These are phyloP conservation scores for Globisporangium polare DNA, from an alignment of 352 stramenopile species.

Conservation along the genomic window DNA sequence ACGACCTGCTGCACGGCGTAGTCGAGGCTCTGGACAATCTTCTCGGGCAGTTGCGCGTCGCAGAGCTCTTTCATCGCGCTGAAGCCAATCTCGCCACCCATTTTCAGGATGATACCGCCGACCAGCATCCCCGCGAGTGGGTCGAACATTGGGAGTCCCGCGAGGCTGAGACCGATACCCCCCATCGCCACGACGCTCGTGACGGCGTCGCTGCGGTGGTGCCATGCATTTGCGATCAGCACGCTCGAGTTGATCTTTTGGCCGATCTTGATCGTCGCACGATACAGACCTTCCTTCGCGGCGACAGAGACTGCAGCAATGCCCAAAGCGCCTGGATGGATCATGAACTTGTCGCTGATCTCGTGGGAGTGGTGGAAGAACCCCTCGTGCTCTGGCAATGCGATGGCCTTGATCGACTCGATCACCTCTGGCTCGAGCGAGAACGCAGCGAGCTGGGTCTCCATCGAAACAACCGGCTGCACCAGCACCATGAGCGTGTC, in stretches of 20 bases:
- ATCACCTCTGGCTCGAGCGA: conserved; percentile 11
- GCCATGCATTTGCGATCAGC: conserved; percentile 96
- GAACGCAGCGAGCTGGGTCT: conserved; percentile 4
- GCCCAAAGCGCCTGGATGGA: conserved; percentile 67
- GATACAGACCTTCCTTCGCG: conserved; percentile 91
- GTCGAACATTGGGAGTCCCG: conserved; percentile 59
- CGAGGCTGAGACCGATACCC: conserved; percentile 60
- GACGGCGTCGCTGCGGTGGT: conserved; percentile 86
- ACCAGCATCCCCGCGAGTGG: conserved; percentile 65
- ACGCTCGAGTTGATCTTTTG: conserved; percentile 89
- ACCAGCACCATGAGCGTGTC: conserved; percentile 55
- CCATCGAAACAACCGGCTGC: conserved; percentile 17
- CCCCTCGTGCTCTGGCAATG: background rate
- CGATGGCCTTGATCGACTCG: conserved; percentile 33
- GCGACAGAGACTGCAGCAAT: conserved; percentile 86
- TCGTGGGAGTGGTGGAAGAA: conserved; percentile 12
- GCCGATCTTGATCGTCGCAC: conserved; percentile 88
- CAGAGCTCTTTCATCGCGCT: conserved; percentile 57
- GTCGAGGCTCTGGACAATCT: conserved; percentile 33
- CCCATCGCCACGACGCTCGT: conserved; percentile 76
- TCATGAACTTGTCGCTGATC: conserved; percentile 14
- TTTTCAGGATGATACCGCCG: conserved; percentile 74
- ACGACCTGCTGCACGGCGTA: conserved; percentile 36
- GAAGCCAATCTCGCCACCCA: conserved; percentile 68
- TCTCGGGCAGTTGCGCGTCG: conserved; percentile 44